Conservation (phyloP, 2,329 filamentous ascomycete species). For the Chaetomium globosum region DNA sequence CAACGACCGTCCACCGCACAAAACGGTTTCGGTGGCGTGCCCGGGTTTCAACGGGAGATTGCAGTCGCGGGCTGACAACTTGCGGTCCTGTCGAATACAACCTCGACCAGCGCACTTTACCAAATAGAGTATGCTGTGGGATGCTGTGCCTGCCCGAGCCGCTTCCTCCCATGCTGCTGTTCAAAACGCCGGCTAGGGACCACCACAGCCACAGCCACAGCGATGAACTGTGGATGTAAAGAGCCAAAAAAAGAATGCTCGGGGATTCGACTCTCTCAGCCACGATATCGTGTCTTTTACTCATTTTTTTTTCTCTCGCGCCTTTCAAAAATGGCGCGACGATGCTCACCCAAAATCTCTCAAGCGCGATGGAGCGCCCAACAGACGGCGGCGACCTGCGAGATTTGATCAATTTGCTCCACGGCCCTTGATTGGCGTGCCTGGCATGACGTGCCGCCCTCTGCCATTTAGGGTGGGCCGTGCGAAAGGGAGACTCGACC, state of each 20-base stretch:
- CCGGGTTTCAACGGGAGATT: slow-evolving; percentile 37
- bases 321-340: background rate
- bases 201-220: slow-evolving; percentile 11
- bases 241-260: slow-evolving; percentile 3
- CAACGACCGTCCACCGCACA: slow-evolving; percentile 6
- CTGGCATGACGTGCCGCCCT: slow-evolving; percentile 26
- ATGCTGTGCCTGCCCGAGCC: slow-evolving; percentile 26
- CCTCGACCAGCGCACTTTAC: slow-evolving; percentile 16
- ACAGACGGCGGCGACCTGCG: slow-evolving; percentile 22
- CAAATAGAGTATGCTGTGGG: slow-evolving; percentile 26
- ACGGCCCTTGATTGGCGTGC: slow-evolving; percentile 30
- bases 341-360: background rate
- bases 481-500: slow-evolving; percentile 17
- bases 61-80: slow-evolving; percentile 30
- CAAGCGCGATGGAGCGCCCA: background rate
- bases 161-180: slow-evolving; percentile 13
- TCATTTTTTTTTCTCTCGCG: background rate
- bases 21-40: slow-evolving; percentile 20
- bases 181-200: background rate
- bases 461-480: slow-evolving; percentile 10
- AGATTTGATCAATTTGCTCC: slow-evolving; percentile 30
- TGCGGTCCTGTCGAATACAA: slow-evolving; percentile 15
- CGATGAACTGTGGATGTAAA: too few relatives aligned
- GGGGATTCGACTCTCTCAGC: background rate
- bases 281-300: background rate